phyloP scores from a whole-genome alignment of 306 rosid species.

The Casuarina cunninghamiana region DNA sequence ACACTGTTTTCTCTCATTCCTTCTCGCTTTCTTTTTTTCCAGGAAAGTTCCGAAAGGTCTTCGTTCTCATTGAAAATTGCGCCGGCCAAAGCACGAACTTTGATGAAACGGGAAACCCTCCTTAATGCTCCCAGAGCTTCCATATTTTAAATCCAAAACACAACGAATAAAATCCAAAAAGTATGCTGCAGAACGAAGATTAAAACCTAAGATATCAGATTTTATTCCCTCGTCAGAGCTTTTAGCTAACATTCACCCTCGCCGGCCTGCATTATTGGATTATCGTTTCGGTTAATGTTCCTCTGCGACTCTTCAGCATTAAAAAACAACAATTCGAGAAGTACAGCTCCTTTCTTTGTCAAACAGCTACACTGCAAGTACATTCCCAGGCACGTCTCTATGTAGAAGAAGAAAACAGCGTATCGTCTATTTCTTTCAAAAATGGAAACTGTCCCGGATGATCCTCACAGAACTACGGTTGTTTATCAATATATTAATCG shows the following conservation, averaged over 20 bases:
- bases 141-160: constrained; percentile 2
- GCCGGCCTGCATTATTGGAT: constrained; percentile 27
- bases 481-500: no score
- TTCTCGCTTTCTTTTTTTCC: background rate
- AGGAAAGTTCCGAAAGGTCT: constrained; percentile 42
- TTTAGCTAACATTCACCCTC: constrained; percentile 20
- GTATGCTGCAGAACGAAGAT: background rate
- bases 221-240: constrained; percentile 4
- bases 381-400: background rate
- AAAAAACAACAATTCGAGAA: no score
- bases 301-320: background rate
- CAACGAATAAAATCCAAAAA: constrained; percentile 46
- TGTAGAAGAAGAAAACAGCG: background rate
- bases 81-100: constrained; percentile 89
- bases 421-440: no score
- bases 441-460: no score
- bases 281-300: constrained; percentile 12
- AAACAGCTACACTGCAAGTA: constrained; percentile 7
- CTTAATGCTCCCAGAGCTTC: constrained; percentile 18
- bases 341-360: background rate
- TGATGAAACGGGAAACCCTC: constrained; percentile 29
- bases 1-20: background rate
- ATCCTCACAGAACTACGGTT: no score
- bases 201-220: background rate
- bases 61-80: constrained; percentile 35